Base-by-base conservation (phyloP, 495 filamentous ascomycete species). In the Xylaria flabelliformis region DNA sequence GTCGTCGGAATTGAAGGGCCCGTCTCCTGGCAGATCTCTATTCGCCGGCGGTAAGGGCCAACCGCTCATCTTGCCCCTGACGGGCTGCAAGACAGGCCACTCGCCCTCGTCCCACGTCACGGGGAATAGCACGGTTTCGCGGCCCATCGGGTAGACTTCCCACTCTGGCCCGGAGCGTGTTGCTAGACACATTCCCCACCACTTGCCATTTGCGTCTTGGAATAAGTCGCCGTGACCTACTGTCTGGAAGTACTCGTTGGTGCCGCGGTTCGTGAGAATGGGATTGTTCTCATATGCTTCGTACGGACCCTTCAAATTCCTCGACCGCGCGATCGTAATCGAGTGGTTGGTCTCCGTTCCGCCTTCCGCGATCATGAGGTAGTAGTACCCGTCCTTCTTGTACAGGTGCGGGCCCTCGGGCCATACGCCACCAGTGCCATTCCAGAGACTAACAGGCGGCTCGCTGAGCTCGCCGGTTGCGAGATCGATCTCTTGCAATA, bases 391-490 rank as follows among this genome's bases (percentile, higher is more conserved):
- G 64, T 88, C 88, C 29, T 89, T 88, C 66, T 86, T 86, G 77
- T 90, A 91, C 42, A 92, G 81, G 67, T 90, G 89, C 4, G 90
- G 89, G 10, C 89, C 90, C 77, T 92, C 90, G 3, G 89, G 86
- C 26, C 83, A 84, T 0, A 83, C 79, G 0, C 85, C 86, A 21
- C 83, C 80, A 15, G 83, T 85, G 3, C 89, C 90, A 64, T 87
- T 88, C 78, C 88, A 88, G 58, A 91, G 78, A 8, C 82, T 80
- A 15, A 78, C 81, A 1, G 83, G 62, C 9, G 77, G 76, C 15
- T 81, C 78, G 34, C 79, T 77, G 7, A 78, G 51, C 19, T 75
- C 73, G 1, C 86, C 86, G 0, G 85, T 85, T 8, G 74, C 46
- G 2, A 89, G 75, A 64, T 89, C 74, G n/a, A 90, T 74, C 50